Conservation (phyloP, 176 grass and related monocot species). For the Hordeum vulgare region DNA sequence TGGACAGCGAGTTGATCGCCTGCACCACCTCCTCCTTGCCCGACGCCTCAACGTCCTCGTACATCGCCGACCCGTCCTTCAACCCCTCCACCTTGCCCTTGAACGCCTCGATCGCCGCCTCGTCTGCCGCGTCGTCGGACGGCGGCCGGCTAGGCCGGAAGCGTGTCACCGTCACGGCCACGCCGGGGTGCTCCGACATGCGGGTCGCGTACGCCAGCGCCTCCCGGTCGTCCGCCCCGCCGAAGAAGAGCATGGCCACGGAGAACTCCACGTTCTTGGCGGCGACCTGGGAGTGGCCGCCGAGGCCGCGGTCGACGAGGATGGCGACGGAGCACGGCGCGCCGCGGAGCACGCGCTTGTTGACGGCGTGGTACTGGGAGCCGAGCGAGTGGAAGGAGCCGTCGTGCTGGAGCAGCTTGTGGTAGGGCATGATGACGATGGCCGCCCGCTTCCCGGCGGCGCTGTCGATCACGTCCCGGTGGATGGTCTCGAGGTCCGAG, state of each 20-base stretch:
- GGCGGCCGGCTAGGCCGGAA: neutral
- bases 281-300: constrained; percentile 54
- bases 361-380: constrained; percentile 44
- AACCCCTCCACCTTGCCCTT: neutral
- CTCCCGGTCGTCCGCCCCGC: constrained; percentile 72
- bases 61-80: constrained; percentile 23
- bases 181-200: constrained; percentile 59
- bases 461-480: constrained; percentile 64
- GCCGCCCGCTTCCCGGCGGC: constrained; percentile 43
- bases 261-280: constrained; percentile 43
- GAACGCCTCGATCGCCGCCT: constrained; percentile 30
- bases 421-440: constrained; percentile 72
- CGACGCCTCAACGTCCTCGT: constrained; percentile 12
- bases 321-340: constrained; percentile 69
- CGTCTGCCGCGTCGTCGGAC: neutral
- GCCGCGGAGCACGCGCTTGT: constrained; percentile 61
- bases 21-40: constrained; percentile 19
- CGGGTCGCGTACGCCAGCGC: constrained; percentile 60
- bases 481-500: constrained; percentile 63
- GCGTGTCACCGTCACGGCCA: constrained; percentile 41
- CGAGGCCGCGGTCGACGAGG: constrained; percentile 79
- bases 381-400: constrained; percentile 53
- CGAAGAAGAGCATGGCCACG: constrained; percentile 59
- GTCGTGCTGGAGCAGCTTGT: constrained; percentile 48
- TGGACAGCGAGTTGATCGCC: constrained; percentile 20